A percentile compares a stretch with the other conserved stretches of the same genome.
Evolutionary conservation across 176 grass and related monocot genomes (phyloP).

Genomic region (Triticum monococcum): DNA sequence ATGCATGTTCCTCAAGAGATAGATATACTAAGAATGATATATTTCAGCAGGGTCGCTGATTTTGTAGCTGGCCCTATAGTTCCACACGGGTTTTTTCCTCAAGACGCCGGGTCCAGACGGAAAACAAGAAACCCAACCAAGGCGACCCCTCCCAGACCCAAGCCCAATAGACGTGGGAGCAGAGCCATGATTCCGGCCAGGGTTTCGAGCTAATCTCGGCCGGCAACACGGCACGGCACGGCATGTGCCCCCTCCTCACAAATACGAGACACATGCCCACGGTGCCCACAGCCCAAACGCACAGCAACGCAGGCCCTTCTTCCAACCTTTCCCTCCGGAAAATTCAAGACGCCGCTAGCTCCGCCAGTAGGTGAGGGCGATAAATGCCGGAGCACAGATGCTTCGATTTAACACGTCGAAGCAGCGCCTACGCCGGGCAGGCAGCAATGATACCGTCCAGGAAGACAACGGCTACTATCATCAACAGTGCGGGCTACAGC

Average conservation of each 20-base stretch:
- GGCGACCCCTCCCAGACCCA: background rate
- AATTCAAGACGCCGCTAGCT: background rate
- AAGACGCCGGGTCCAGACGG: background rate
- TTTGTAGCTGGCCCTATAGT: background rate
- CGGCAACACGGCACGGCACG: conserved; percentile 11
- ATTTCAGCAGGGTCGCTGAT: background rate
- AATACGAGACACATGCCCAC: conserved; percentile 12
- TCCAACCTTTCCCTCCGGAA: background rate
- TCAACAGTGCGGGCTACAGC: conserved; percentile 12
- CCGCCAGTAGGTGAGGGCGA: background rate
- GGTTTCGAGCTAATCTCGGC: background rate
- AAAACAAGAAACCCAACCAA: background rate
- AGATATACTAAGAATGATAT: background rate
- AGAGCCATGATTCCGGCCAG: background rate
- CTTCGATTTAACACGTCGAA: background rate
- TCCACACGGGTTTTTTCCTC: no score
- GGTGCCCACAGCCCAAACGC: conserved; percentile 23
- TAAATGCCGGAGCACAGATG: conserved; percentile 10
- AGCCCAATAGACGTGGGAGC: background rate
- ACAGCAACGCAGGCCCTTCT: background rate
- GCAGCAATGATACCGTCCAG: background rate
- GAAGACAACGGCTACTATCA: background rate
- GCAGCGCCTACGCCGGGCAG: background rate
- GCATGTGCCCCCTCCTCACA: background rate
- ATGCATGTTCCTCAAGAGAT: background rate